Base-by-base conservation (phyloP, 352 stramenopile species). In the Phytopythium aichiense region DNA sequence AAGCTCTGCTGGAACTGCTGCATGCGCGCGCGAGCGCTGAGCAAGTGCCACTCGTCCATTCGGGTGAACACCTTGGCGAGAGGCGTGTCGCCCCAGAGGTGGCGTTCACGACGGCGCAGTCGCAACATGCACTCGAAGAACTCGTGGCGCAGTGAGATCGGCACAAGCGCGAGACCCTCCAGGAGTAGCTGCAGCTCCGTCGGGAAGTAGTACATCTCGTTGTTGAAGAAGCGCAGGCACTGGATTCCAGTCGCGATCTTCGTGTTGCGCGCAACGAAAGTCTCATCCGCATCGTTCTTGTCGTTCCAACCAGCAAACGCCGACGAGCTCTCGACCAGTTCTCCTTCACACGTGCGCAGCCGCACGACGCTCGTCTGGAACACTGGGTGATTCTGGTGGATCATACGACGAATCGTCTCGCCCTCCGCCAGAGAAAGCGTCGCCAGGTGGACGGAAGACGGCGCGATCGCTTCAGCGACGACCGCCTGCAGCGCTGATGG, bases 221-320 rank as follows among this genome's bases (percentile, higher is more conserved):
- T 98, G 78, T 99, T 98, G 73, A 99, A 98, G 74, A 99, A 99
- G 9, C 96, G 90, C 63, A 97, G 96, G 67, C 95, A 99, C 58
- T 95, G 80, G 0, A 92, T 68, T 6, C 73, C 81, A 9, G 84
- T 76, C 7, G 76, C 63, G 30, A 92, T 66, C 30, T 69, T 68
- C 15, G 60, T 65, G 28, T 84, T 60, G 46, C 65, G 66, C 8
- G 53, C 6, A 23, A 60, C 38, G 11, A 23, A 18, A 0, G 25
- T 2, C 9, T 28, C 20, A 2, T 53, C 31, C 40, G 11, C 46
- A 3, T 60, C 52, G 16, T 61, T 56, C 35, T 63, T 69, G 7
- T 65, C 54, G 15, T 45, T 33, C 83, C 83, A 92, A 16, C 75
- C 72, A 7, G 81, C 74, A 37, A 79, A 79, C 40, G 89, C 87